Evolutionary conservation across 106 monocot genomes (phyloP), one percentile per base, ranked within the genome.

Genomic region (Dioscorea zingiberensis): DNA sequence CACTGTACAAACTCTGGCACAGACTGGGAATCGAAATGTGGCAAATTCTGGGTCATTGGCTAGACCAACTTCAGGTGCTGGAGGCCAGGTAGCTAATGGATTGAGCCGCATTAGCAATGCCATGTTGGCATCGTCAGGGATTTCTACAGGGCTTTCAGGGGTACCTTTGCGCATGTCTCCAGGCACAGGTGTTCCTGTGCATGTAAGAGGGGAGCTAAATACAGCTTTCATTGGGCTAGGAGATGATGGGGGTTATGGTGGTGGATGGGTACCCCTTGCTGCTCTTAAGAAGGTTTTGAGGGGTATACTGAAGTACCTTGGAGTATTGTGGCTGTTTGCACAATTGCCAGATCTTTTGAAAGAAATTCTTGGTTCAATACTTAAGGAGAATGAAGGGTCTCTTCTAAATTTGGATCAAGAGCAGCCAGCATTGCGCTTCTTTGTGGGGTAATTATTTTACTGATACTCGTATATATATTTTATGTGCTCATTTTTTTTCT

Each of bases 241-340:
- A 25, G 98, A 99, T 78, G 98, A 99, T 87, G 98, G 98, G 47
- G 98, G 98, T 57, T 99, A 99, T 72, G 98, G 93, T 51, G 98
- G 98, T 74, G 93, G 89, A 47, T 99, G 98, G 98, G 98, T 99
- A 68, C 98, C 98, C 13, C 84, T 93, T 56, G 98, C 98, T 23
- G 98, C 98, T 24, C 81, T 99, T 19, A 99, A 99, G 62, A 99
- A 93, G 72, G 98, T 99, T 13, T 77, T 99, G 27, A 61, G 93
- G 28, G 93, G 98, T 49, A 93, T 99, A 69, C 80, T 99, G 23
- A 99, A 99, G 69, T 99, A 99, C 58, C 89, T 99, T 65, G 98
- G 98, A 54, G 98, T 99, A 44, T 65, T 99, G 48, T 99, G 98
- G 98, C 64, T 99, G 60, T 99, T 99, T 77, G 89, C 98, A 2